These are phyloP conservation scores for Chaetomium olivaceum DNA, from an alignment of 2,329 filamentous ascomycete species.

Conservation along the genomic window DNA sequence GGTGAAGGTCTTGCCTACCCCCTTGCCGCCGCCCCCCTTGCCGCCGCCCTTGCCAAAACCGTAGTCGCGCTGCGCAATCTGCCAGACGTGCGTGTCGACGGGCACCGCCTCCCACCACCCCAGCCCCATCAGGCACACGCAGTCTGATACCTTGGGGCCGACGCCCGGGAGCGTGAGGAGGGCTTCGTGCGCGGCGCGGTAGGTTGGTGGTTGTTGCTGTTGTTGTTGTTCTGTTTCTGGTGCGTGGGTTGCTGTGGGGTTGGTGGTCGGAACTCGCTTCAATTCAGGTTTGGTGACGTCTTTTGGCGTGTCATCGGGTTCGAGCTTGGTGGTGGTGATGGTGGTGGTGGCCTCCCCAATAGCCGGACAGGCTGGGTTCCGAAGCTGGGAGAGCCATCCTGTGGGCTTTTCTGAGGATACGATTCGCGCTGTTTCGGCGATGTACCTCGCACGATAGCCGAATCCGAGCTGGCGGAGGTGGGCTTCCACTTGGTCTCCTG, in stretches of 20 bases:
- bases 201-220: constrained; percentile 54
- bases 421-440: constrained; percentile 79
- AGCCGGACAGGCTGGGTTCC: constrained; percentile 72
- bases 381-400: constrained; percentile 74
- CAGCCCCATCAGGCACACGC: constrained; percentile 92
- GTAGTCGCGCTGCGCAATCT: constrained; percentile 96
- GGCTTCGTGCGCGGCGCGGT: constrained; percentile 76
- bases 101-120: constrained; percentile 95
- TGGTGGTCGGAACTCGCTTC: not conserved
- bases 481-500: constrained; percentile 71
- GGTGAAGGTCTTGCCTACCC: constrained; percentile 76
- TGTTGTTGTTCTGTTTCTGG: constrained; percentile 45
- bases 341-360: constrained; percentile 42
- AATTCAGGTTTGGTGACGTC: not conserved
- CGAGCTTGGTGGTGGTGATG: not conserved
- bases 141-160: constrained; percentile 95
- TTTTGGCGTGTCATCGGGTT: not conserved
- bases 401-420: constrained; percentile 66
- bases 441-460: constrained; percentile 91
- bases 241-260: not conserved
- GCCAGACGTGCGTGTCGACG: constrained; percentile 97
- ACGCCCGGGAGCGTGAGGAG: constrained; percentile 82
- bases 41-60: constrained; percentile 69
- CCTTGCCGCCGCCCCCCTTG: constrained; percentile 47
- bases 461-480: constrained; percentile 84